Base-by-base conservation (phyloP, 73 alveolate species). In the Stentor coeruleus region DNA sequence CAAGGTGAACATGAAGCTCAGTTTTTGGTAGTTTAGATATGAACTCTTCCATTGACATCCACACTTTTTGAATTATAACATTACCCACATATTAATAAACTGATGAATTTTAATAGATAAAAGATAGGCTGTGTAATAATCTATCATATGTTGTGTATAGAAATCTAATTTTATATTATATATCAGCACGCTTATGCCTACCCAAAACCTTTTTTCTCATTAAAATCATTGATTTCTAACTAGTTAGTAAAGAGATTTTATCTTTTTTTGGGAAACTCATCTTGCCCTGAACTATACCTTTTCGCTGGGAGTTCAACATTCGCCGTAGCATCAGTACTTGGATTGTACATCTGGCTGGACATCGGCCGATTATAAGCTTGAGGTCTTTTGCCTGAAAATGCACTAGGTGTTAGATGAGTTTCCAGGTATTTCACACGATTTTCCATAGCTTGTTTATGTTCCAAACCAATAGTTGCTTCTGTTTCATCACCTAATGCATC, bases 401-500 rank as follows among this genome's bases (percentile, higher is more conserved):
- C 37, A 2, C 79, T 66, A 0, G 79, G 79, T 26, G 79, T 66
- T 31, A 33, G 15, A 66, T 66, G n/a, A 31, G n/a, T 75, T 40
- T 75, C 83, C 74, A 75, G 33, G n/a, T 20, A 40, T 38, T 75
- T 75, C 38, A 75, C 59, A 37, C 83, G 14, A 20, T 39, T 75
- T 20, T 75, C 83, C 15, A 75, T 33, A n/a, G 83, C 83, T 38
- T 75, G 59, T 75, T 75, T 75, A 75, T 75, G 83, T 28, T 39
- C 35, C 0, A 75, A 36, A 0, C 83, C 83, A n/a, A 75, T n/a
- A 20, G 83, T 75, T 31, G 83, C 83, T 58, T 77, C 81, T 40
- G 92, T 85, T 58, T 92, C 84, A 36, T 88, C 86, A 6, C 88
- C 88, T 74, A 90, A 74, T 39, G 93, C 94, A 86, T 98, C 99